Conservation (phyloP, 805 yeast genomes). For the Wickerhamomyces pijperi region DNA sequence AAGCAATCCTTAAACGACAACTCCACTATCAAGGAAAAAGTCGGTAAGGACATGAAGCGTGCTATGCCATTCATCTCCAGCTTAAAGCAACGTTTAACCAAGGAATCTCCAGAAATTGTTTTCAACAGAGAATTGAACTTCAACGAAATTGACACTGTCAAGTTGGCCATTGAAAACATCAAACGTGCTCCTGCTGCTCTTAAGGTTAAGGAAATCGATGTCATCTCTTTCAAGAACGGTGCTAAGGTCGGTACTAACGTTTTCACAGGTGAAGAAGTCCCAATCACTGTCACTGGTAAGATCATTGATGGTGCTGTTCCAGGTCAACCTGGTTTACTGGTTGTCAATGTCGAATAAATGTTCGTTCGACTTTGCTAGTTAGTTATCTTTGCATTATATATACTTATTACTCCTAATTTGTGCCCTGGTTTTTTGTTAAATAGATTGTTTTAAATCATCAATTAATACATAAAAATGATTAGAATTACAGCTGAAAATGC, state of each 20-base stretch:
- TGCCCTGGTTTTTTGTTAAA: background rate
- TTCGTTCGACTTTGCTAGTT: too few species aligned
- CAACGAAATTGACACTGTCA: conserved; percentile 61
- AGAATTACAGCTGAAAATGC: too few species aligned
- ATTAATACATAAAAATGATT: background rate
- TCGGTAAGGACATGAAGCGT: conserved; percentile 87
- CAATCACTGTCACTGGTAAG: conserved; percentile 50
- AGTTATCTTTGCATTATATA: background rate
- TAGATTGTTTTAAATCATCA: background rate
- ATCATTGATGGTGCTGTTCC: conserved; percentile 79
- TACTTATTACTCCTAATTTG: background rate
- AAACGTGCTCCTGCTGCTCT: conserved; percentile 54
- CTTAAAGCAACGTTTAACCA: conserved; percentile 68
- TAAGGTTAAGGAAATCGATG: conserved; percentile 44
- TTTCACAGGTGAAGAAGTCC: conserved; percentile 58
- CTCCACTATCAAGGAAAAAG: conserved; percentile 48
- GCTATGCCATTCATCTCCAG: conserved; percentile 95
- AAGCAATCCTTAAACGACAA: conserved; percentile 52
- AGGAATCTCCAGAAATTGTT: conserved; percentile 64
- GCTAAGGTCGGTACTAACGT: conserved; percentile 51
- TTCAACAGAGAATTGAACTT: conserved; percentile 85
- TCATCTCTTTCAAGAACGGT: conserved; percentile 56
- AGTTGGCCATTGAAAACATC: conserved; percentile 41
- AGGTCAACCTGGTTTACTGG: conserved; percentile 81
- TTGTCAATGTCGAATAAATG: conserved; percentile 39